Evolutionary conservation across 2,329 filamentous ascomycete species (phyloP), one percentile per base, ranked within the genome.

Genomic region (Fusarium coicis): DNA sequence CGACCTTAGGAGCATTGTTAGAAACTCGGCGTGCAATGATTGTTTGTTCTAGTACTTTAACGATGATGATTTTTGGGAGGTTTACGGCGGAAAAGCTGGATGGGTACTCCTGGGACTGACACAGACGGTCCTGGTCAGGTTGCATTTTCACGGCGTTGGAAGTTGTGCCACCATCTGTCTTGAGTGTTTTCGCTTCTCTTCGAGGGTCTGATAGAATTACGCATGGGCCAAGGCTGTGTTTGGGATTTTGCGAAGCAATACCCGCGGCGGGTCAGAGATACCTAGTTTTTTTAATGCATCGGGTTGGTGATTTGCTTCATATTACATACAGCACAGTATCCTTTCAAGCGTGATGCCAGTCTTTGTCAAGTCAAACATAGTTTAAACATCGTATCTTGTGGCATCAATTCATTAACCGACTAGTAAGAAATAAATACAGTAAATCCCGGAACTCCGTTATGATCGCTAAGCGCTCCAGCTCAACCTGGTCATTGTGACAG

Each of bases 1-100:
- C 82, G 85, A 77, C 83, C 84, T 68, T 79, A 78, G 50, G 44
- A 43, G 50, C 39, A 44, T 63, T 47, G 52, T 72, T 52, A 63
- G 44, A n/a, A 53, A 69, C 40, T 64, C n/a, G 43, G 49, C 55
- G 42, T 34, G 47, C 49, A 44, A 68, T 47, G 60, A 57, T 60
- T 60, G 44, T 66, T 62, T 71, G 65, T 50, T 56, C 43, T 26
- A 68, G 60, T 57, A 69, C 60, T 66, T 68, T 78, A 70, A 74
- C 74, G 68, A 77, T 72, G 68, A 76, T 74, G 63, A 77, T 70
- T 65, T 73, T 66, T 73, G 59, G 61, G 62, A 66, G 71, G 61
- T 70, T 67, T 59, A 66, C 58, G 61, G 68, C 63, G 66, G 65
- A 66, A 75, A 70, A 73, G 66, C 63, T 70, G 68, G 72, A 72